phyloP scores from a whole-genome alignment of 2,329 filamentous ascomycete genomes.

The Aspergillus sp. region DNA sequence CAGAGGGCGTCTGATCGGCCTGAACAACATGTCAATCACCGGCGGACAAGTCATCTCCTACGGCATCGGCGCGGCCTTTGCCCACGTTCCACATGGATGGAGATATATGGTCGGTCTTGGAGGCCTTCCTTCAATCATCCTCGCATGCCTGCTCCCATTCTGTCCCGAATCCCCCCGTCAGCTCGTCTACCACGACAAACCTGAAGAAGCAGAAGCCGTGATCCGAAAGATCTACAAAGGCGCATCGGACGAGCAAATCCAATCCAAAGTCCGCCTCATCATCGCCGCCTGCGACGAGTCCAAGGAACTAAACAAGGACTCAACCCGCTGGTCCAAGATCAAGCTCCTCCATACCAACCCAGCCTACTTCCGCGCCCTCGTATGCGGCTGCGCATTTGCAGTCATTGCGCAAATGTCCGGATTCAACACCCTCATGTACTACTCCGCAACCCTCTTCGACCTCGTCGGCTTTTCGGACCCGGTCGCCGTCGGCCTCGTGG shows the following conservation, averaged over 20 bases:
- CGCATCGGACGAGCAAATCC: slow-evolving; percentile 43
- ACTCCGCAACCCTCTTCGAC: slow-evolving; percentile 44
- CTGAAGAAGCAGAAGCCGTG: slow-evolving; percentile 32
- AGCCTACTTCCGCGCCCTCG: slow-evolving; percentile 39
- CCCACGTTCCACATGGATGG: slow-evolving; percentile 47
- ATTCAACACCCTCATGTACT: slow-evolving; percentile 51
- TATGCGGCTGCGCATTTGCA: slow-evolving; percentile 52
- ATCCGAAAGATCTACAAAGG: slow-evolving; percentile 29
- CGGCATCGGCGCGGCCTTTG: slow-evolving; percentile 44
- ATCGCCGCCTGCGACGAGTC: no score
- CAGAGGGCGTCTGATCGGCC: slow-evolving; percentile 38
- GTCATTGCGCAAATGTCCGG: slow-evolving; percentile 50
- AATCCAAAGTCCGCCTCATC: slow-evolving; percentile 41
- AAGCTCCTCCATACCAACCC: slow-evolving; percentile 48
- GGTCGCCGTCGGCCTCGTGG: slow-evolving; percentile 45
- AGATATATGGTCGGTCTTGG: slow-evolving; percentile 52
- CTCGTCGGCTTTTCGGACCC: slow-evolving; percentile 54
- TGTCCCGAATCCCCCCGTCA: slow-evolving; percentile 38
- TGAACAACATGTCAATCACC: slow-evolving; percentile 51
- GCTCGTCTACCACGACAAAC: slow-evolving; percentile 20
- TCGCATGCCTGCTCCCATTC: slow-evolving; percentile 46
- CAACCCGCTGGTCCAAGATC: slow-evolving; percentile 43
- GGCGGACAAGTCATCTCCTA: slow-evolving; percentile 45
- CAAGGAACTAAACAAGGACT: slow-evolving; percentile 31
- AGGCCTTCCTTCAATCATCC: slow-evolving; percentile 49